These are phyloP conservation scores for Prosopis cineraria DNA, from an alignment of 306 rosid genomes.

Conservation along the genomic window DNA sequence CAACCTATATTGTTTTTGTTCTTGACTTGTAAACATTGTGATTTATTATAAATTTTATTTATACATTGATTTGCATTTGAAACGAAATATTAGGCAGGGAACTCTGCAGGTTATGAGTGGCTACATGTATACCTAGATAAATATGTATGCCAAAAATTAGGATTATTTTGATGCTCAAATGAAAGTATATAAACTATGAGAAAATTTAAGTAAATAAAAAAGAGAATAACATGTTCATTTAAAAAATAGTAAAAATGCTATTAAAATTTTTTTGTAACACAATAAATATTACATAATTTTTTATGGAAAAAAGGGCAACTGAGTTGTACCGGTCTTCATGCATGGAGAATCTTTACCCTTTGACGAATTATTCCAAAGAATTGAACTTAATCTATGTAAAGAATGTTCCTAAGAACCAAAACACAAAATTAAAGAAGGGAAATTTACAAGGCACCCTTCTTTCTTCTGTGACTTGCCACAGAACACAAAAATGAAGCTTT, in stretches of 20 bases:
- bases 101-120: background rate
- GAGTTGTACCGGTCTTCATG: no score
- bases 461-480: slow-evolving; percentile 39
- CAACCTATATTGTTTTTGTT: no score
- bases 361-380: slow-evolving; percentile 37
- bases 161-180: no score
- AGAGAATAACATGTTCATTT: no score
- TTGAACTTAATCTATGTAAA: slow-evolving; percentile 40
- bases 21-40: no score
- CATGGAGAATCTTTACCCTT: slow-evolving; percentile 1
- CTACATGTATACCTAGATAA: background rate
- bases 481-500: slow-evolving; percentile 32
- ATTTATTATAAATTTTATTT: no score
- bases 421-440: slow-evolving; percentile 23
- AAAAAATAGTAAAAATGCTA: no score
- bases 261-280: no score
- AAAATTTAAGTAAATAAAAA: no score
- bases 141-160: no score
- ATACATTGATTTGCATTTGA: background rate
- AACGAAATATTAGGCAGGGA: background rate
- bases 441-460: slow-evolving; percentile 45
- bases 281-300: background rate
- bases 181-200: no score
- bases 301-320: no score
- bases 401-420: slow-evolving; percentile 51